These are phyloP conservation scores for Xylaria sp. DNA, from an alignment of 2,329 filamentous ascomycete genomes.

Conservation along the genomic window DNA sequence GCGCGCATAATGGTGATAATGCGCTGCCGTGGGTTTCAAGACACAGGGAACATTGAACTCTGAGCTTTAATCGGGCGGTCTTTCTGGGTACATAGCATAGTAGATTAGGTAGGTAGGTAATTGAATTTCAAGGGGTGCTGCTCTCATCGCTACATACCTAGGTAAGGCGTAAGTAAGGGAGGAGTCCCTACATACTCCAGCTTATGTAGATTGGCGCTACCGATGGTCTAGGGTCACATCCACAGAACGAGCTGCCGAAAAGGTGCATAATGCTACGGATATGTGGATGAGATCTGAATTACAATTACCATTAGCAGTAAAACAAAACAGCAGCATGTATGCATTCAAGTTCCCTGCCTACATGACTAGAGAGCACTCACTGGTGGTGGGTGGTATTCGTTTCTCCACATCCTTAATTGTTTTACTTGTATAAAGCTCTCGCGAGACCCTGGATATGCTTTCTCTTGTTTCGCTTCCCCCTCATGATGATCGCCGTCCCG, in stretches of 20 bases:
- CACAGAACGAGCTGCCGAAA: slow-evolving; percentile 19
- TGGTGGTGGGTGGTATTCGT: not conserved
- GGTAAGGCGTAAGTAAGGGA: no score
- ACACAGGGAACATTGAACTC: no score
- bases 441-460: not conserved
- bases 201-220: not conserved
- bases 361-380: no score
- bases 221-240: not conserved
- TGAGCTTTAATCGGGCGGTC: no score
- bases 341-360: not conserved
- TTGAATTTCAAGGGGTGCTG: no score
- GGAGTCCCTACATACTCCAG: no score
- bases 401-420: slow-evolving; percentile 20
- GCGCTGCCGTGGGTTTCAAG: no score
- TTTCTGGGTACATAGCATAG: no score
- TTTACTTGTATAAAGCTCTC: not conserved
- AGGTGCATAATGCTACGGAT: slow-evolving; percentile 25
- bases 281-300: slow-evolving; percentile 7
- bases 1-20: no score
- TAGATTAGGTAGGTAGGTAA: no score
- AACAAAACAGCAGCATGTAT: not conserved
- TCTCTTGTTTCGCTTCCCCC: not conserved
- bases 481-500: not conserved
- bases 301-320: slow-evolving; percentile 15
- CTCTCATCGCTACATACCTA: no score